A percentile compares a stretch with the other conserved stretches of the same genome.
These are phyloP conservation scores for Sphaerulina vaccinii DNA, from an alignment of 2,329 filamentous ascomycete genomes.

Conservation along the genomic window DNA sequence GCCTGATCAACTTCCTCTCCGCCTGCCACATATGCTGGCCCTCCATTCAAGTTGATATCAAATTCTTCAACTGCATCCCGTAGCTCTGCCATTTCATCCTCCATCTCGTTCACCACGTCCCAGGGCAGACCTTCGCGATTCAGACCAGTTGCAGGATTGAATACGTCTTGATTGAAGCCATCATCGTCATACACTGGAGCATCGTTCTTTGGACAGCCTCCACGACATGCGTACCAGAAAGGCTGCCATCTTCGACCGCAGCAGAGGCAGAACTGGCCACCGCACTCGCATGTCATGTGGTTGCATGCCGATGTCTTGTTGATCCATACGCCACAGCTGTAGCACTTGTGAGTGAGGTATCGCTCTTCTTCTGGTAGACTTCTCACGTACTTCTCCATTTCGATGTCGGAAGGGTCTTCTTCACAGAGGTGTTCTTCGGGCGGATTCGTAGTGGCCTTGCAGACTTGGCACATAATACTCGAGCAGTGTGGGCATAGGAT, in stretches of 20 bases:
- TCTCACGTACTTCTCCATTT: background rate
- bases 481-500: background rate
- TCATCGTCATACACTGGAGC: background rate
- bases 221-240: background rate
- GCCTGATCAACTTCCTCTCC: no score
- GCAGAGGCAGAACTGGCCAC: background rate
- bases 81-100: no score
- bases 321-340: background rate
- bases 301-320: background rate
- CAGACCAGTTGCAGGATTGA: background rate
- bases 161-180: background rate
- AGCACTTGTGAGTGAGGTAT: background rate
- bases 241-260: background rate
- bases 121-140: background rate
- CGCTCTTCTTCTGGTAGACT: background rate
- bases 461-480: background rate
- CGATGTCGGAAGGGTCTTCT: background rate
- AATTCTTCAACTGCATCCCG: no score
- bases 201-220: background rate
- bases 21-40: no score
- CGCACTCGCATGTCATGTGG: background rate
- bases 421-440: background rate
- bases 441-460: background rate
- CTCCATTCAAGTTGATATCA: no score
- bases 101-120: no score